These are phyloP conservation scores for Ogataea naganishii DNA, from an alignment of 805 yeast genomes.

Conservation along the genomic window DNA sequence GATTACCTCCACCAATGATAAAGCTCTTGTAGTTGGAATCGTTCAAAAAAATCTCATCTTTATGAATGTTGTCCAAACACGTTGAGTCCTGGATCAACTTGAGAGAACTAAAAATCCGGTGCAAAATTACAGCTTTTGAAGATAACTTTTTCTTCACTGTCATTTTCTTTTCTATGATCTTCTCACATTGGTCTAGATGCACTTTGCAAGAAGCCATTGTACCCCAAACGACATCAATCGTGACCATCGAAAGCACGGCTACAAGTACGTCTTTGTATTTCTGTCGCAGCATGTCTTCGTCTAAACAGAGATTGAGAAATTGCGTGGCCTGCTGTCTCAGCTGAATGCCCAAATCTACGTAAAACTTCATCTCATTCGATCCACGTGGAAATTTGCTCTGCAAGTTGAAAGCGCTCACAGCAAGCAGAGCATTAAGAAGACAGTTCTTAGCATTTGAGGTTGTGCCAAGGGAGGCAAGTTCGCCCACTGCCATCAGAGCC, in stretches of 20 bases:
- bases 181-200: conserved; percentile 70
- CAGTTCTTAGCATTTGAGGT: conserved; percentile 75
- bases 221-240: conserved; percentile 87
- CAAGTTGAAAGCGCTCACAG: conserved; percentile 74
- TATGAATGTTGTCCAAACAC: conserved; percentile 29
- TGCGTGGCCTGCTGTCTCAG: conserved; percentile 67
- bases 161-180: conserved; percentile 64
- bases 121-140: conserved; percentile 68
- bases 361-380: conserved; percentile 60
- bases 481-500: conserved; percentile 77
- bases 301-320: conserved; percentile 53
- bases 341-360: conserved; percentile 63
- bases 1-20: conserved; percentile 16
- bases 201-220: conserved; percentile 78
- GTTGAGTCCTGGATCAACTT: conserved; percentile 76
- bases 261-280: conserved; percentile 79
- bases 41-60: conserved; percentile 25
- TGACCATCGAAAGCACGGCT: conserved; percentile 78
- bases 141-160: conserved; percentile 55
- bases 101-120: conserved; percentile 68
- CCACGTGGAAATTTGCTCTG: conserved; percentile 65
- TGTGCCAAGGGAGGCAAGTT: conserved; percentile 60
- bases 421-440: conserved; percentile 65
- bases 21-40: conserved; percentile 25
- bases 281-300: conserved; percentile 41